These are phyloP conservation scores for Leccinum sublutescens DNA, from an alignment of 768 basidiomycete species.

Conservation along the genomic window DNA sequence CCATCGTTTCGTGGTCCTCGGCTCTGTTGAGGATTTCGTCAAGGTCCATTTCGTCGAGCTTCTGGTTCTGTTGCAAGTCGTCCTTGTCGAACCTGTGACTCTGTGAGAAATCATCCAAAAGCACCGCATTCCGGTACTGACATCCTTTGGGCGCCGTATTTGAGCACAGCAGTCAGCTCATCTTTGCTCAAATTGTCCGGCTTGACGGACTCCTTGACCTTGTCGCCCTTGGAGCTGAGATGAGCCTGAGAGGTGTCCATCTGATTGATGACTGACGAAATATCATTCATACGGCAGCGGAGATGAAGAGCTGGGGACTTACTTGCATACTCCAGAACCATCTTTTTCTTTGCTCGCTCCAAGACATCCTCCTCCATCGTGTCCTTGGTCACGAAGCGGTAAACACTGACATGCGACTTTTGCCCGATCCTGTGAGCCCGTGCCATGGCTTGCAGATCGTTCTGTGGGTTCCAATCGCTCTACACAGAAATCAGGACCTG, in stretches of 20 bases:
- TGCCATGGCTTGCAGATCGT: conserved; percentile 99
- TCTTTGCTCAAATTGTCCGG: conserved; percentile 91
- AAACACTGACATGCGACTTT: conserved; percentile 97
- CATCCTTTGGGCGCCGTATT: conserved; percentile 99
- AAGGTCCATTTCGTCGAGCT: conserved; percentile 98
- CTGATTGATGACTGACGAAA: conserved; percentile 90
- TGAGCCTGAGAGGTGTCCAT: conserved; percentile 99
- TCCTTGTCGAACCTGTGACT: conserved; percentile 90
- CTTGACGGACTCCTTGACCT: conserved; percentile 65
- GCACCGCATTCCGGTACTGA: conserved; percentile 35
- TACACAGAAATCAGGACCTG: conserved; percentile 33
- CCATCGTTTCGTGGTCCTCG: conserved; percentile 94
- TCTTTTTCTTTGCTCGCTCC: conserved; percentile 98
- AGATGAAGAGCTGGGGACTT: conserved; percentile 40
- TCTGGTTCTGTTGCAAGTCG: conserved; percentile 87
- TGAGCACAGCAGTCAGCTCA: conserved; percentile 94
- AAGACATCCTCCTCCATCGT: conserved; percentile 99
- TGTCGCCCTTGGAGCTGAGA: conserved; percentile 75
- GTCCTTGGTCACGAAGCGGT: conserved; percentile 97
- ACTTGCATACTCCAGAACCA: conserved; percentile 99
- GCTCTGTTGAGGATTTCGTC: conserved; percentile 97
- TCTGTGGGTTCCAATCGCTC: conserved; percentile 99
- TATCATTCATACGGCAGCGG: conserved; percentile 8
- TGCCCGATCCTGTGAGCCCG: conserved; percentile 99
- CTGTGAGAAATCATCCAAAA: conserved; percentile 3